These are phyloP conservation scores for Penicillium ucsense DNA, from an alignment of 495 filamentous ascomycete genomes.

Conservation along the genomic window DNA sequence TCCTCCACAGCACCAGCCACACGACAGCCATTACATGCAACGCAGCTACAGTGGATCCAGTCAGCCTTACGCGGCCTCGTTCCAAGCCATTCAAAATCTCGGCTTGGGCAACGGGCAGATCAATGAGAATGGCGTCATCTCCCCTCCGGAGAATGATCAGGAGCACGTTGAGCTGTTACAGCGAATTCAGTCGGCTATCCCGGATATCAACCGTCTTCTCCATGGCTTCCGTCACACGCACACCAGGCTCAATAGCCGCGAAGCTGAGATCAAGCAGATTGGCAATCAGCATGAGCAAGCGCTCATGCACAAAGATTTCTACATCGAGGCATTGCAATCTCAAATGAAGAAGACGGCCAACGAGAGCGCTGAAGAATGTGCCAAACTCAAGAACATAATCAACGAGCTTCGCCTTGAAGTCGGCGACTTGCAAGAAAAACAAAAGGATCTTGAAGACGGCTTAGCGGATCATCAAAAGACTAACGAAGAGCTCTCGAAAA, in stretches of 20 bases:
- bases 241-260: slow-evolving; percentile 31
- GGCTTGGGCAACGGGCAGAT: slow-evolving; percentile 14
- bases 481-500: slow-evolving; percentile 30
- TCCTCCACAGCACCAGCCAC: slow-evolving; percentile 8
- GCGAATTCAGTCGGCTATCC: slow-evolving; percentile 39
- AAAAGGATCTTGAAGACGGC: slow-evolving; percentile 40
- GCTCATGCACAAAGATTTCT: slow-evolving; percentile 41
- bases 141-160: slow-evolving; percentile 23
- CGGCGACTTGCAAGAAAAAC: slow-evolving; percentile 44
- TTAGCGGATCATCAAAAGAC: slow-evolving; percentile 29
- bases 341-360: slow-evolving; percentile 44
- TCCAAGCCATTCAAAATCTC: slow-evolving; percentile 24
- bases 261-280: slow-evolving; percentile 37
- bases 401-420: slow-evolving; percentile 47
- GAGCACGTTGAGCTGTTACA: slow-evolving; percentile 37
- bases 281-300: slow-evolving; percentile 38
- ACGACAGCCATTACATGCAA: slow-evolving; percentile 17
- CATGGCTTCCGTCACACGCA: slow-evolving; percentile 38
- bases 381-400: slow-evolving; percentile 38
- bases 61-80: slow-evolving; percentile 22
- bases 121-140: slow-evolving; percentile 20
- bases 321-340: slow-evolving; percentile 42
- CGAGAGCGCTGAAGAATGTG: slow-evolving; percentile 39
- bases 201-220: slow-evolving; percentile 39
- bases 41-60: slow-evolving; percentile 23